Evolutionary conservation across 129 eudicot genomes (phyloP), one percentile per base, ranked within the genome.

Genomic region (Dittrichia graveolens): DNA sequence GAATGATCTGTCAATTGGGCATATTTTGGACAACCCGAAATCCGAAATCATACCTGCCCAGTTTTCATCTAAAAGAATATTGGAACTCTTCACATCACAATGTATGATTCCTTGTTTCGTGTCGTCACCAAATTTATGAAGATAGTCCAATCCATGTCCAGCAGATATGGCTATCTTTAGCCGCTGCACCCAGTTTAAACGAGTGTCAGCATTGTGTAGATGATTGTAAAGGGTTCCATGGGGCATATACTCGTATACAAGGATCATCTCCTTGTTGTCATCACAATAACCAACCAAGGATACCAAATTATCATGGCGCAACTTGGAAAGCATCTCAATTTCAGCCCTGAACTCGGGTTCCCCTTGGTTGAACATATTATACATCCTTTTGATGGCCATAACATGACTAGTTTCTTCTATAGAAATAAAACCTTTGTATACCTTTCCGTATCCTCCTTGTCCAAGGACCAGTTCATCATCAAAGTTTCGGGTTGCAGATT

Each of bases 1-100:
- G 45, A 66, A 6, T 18, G 67, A 44, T 42, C 60, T 61, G 14
- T 75, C 37, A 39, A 65, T 18, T 6, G 74, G 74, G 3, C 72
- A 67, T 19, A 75, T 45, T 56, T 67, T 75, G 8, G 68, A 75
- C 74, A 75, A 56, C 67, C 80, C 80, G 66, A 75, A 75, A 40
- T 75, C 74, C 3, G 80, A 66, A 67, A 75, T 15, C 65, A 42
- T 69, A 56, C 65, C 79, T 64, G 10, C 79, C 42, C 40, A 35
- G 35, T 56, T 75, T n/a, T 40, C 79, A 64, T 64, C 79, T 61
- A 75, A 75, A 38, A 64, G 48, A 75, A 75, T 75, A 15, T 75
- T 75, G 16, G 72, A 75, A 24, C 79, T 75, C 19, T 75, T 75
- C 16, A 75, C 72, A 53, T 75, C 80, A 4, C 80, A 68, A 18